Evolutionary conservation across 2,329 filamentous ascomycete genomes (phyloP).

Genomic region (Onygena corvina): DNA sequence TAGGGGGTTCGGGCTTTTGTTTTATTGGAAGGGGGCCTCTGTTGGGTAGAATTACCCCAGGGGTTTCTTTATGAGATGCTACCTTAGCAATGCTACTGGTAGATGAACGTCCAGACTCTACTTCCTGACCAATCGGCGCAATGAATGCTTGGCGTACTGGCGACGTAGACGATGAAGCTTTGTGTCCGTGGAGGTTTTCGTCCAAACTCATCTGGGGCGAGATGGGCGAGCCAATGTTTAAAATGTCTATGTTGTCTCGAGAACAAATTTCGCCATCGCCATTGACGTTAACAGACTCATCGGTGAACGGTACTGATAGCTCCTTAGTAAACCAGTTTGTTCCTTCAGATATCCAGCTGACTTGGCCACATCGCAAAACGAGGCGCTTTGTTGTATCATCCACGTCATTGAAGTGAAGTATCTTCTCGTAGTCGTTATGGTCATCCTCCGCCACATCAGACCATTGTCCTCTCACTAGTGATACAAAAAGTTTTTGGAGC

Average conservation of each 20-base stretch:
- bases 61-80: constrained; percentile 67
- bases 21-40: constrained; percentile 26
- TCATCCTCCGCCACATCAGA: constrained; percentile 38
- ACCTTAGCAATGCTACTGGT: constrained; percentile 65
- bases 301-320: constrained; percentile 17
- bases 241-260: background rate
- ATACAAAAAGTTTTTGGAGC: constrained; percentile 59
- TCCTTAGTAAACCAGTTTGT: constrained; percentile 21
- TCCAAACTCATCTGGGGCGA: background rate
- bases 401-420: constrained; percentile 39
- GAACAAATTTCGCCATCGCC: background rate
- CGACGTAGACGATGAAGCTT: background rate
- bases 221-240: background rate
- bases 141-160: background rate
- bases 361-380: constrained; percentile 35
- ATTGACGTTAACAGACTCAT: background rate
- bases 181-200: background rate
- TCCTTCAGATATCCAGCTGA: constrained; percentile 35
- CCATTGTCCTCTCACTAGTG: constrained; percentile 63
- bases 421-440: constrained; percentile 31
- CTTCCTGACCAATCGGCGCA: constrained; percentile 52
- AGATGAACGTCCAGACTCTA: constrained; percentile 58
- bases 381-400: constrained; percentile 40
- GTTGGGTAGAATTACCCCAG: constrained; percentile 69
- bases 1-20: constrained; percentile 19